Base-by-base conservation (phyloP, 2,329 filamentous ascomycete genomes). In the Penicillium sp. region DNA sequence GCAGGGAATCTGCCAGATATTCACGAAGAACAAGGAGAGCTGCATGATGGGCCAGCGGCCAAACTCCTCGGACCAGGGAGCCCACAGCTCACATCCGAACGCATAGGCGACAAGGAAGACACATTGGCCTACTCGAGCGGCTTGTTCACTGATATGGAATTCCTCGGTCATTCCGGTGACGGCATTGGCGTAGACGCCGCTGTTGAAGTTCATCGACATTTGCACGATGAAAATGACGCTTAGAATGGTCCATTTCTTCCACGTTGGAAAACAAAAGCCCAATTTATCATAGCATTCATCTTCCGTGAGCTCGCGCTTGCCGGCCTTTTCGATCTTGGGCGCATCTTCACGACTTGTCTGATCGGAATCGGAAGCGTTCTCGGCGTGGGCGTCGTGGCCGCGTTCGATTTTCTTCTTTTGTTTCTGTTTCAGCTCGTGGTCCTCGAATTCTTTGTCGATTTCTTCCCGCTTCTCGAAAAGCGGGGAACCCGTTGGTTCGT, bases 61-160 rank as follows among this genome's bases (percentile, higher is more conserved):
- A 47, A 92, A 80, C 65, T 94, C 90, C 67, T 95, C 90, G 21
- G 84, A 88, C 88, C 89, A 94, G 0, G 89, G 89, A 0, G 90
- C 89, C 89, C 89, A 94, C 0, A 93, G 79, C 70, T 94, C 89
- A 68, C 90, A 94, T 16, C 90, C 89, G 67, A 94, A 92, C 36
- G 89, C 89, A 67, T 95, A 94, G 1, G 85, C 72, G 45, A 94
- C 80, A 29, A 95, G 74, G 72, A 92, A 94, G 56, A 90, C 82
- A 73, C 87, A 85, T 54, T 88, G 87, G 62, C 89, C 89, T 46
- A 83, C 80, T 53, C 88, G 82, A 3, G 86, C 88, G 1, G 81
- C 83, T 69, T 90, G 87, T 9, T 76, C 75, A 58, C 84, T 86
- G 56, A 93, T 85, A 42, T 74, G 57, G 60, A 89, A 94, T 55